Percentiles rank a stretch among this genome's conserved stretches.
These are phyloP conservation scores for Aspergillus sp. DNA, from an alignment of 2,329 filamentous ascomycete genomes.

Conservation along the genomic window DNA sequence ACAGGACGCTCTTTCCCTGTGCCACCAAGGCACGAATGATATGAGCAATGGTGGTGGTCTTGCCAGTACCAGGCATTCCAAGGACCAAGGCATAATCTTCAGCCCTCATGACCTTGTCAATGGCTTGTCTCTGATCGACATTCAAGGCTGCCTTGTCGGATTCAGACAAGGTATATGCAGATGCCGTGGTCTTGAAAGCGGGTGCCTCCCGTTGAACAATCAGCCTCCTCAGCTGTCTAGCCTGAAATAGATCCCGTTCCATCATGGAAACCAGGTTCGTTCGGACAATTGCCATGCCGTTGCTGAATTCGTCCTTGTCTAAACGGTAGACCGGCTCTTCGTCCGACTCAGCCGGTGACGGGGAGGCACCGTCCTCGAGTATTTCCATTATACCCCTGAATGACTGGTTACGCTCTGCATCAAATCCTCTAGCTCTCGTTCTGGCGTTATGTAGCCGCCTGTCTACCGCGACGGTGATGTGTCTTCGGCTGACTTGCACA, in stretches of 20 bases:
- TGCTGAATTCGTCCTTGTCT: constrained; percentile 98
- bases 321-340: constrained; percentile 71
- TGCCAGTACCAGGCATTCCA: constrained; percentile 97
- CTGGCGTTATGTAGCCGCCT: constrained; percentile 84
- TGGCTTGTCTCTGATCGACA: constrained; percentile 79
- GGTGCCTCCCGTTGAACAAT: constrained; percentile 78
- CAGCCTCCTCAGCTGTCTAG: constrained; percentile 71
- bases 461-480: constrained; percentile 87
- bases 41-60: constrained; percentile 96
- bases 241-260: constrained; percentile 72
- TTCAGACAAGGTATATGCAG: constrained; percentile 63
- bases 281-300: constrained; percentile 90
- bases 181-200: constrained; percentile 67
- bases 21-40: constrained; percentile 89
- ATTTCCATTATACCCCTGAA: constrained; percentile 94
- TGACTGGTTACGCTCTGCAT: constrained; percentile 74
- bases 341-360: constrained; percentile 42
- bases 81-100: constrained; percentile 95
- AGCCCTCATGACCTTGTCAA: constrained; percentile 94
- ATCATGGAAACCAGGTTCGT: constrained; percentile 95
- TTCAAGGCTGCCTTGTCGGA: constrained; percentile 69
- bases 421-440: constrained; percentile 72
- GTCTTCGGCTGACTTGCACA: constrained; percentile 70
- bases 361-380: constrained; percentile 52
- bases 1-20: constrained; percentile 86